Conservation (phyloP, 2,329 filamentous ascomycete genomes). For the Sarocladium brachiariae region DNA sequence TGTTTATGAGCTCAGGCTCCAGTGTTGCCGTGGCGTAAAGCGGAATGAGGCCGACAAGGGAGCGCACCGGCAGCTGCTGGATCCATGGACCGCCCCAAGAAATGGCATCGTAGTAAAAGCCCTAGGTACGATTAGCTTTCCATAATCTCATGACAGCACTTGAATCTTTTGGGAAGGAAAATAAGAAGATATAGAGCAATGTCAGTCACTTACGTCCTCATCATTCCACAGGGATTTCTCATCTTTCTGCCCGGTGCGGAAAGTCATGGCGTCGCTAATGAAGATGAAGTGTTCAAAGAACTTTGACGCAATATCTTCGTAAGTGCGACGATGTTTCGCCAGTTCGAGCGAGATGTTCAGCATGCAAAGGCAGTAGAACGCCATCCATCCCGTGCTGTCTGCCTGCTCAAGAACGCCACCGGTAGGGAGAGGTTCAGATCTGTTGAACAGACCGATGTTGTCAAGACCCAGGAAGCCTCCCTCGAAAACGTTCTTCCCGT, state of each 20-base stretch:
- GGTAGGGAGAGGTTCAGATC: constrained; percentile 88
- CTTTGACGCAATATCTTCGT: constrained; percentile 95
- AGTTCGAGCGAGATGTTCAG: constrained; percentile 93
- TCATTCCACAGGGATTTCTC: constrained; percentile 94
- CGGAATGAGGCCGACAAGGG: constrained; percentile 87
- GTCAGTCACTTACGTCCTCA: constrained; percentile 57
- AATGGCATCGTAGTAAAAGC: constrained; percentile 98
- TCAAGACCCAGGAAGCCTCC: constrained; percentile 92
- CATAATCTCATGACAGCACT: no score
- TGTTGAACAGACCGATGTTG: constrained; percentile 97
- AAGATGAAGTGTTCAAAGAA: constrained; percentile 99
- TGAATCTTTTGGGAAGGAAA: no score
- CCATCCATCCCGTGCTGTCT: constrained; percentile 98
- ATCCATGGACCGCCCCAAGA: constrained; percentile 92
- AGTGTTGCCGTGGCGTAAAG: constrained; percentile 88
- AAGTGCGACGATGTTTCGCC: constrained; percentile 88
- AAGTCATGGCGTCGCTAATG: constrained; percentile 96
- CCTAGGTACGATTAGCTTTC: constrained; percentile 23
- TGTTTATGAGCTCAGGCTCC: constrained; percentile 89
- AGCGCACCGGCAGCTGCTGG: constrained; percentile 86
- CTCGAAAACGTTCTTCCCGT: constrained; percentile 96
- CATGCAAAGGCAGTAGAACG: constrained; percentile 94
- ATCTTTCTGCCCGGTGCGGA: constrained; percentile 59
- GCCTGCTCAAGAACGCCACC: constrained; percentile 92
- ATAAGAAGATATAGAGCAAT: no score